Conservation (phyloP, 2,329 filamentous ascomycete genomes). For the Monosporascus sp. region DNA sequence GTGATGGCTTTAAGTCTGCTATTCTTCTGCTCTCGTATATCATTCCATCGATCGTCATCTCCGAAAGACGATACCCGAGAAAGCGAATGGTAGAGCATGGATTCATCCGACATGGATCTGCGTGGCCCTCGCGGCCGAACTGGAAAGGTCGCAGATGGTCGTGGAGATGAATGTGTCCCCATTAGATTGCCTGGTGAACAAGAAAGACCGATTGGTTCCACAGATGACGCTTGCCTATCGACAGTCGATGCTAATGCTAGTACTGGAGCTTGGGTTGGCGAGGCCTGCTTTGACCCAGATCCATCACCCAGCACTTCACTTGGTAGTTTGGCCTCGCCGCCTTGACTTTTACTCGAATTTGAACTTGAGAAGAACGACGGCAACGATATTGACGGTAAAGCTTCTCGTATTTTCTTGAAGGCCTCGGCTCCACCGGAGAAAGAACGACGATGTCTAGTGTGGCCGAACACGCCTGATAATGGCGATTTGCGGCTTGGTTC, state of each 20-base stretch:
- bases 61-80: slow-evolving; percentile 79
- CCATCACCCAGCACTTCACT: slow-evolving; percentile 12
- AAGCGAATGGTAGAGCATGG: slow-evolving; percentile 67
- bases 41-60: slow-evolving; percentile 73
- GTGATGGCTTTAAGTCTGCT: slow-evolving; percentile 84
- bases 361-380: slow-evolving; percentile 38
- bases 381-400: slow-evolving; percentile 50
- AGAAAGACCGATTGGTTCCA: neutral
- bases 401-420: slow-evolving; percentile 51
- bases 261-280: slow-evolving; percentile 3
- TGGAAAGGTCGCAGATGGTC: slow-evolving; percentile 16
- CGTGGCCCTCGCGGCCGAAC: slow-evolving; percentile 38
- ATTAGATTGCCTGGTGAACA: neutral
- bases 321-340: slow-evolving; percentile 17
- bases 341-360: slow-evolving; percentile 20
- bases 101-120: slow-evolving; percentile 70
- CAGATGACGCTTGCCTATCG: neutral
- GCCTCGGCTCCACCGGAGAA: slow-evolving; percentile 53
- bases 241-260: neutral
- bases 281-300: slow-evolving; percentile 12
- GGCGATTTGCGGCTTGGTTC: slow-evolving; percentile 28
- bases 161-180: slow-evolving; percentile 6
- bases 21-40: slow-evolving; percentile 81
- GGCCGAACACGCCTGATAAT: slow-evolving; percentile 43
- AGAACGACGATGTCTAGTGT: slow-evolving; percentile 43